A percentile compares a stretch with the other conserved stretches of the same genome.
These are phyloP conservation scores for Kazachstania psychrophila DNA, from an alignment of 805 yeast species.

Conservation along the genomic window DNA sequence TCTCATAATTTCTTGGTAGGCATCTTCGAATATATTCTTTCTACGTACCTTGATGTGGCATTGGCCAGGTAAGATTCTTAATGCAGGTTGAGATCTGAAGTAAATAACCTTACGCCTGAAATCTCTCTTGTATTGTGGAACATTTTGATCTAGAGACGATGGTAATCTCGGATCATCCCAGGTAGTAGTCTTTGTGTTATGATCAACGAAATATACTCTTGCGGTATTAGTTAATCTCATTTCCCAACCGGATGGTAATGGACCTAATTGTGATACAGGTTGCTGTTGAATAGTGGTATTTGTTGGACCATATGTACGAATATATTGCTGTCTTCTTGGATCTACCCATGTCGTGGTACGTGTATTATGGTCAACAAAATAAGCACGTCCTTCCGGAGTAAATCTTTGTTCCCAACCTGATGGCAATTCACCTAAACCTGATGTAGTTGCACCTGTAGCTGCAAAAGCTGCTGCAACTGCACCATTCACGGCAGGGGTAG, in stretches of 20 bases:
- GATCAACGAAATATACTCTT: constrained; percentile 96
- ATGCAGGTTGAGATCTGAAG: constrained; percentile 96
- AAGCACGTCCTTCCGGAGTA: constrained; percentile 97
- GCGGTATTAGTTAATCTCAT: constrained; percentile 99
- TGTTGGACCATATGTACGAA: constrained; percentile 82
- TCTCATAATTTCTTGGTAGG: constrained; percentile 97
- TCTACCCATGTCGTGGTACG: constrained; percentile 99
- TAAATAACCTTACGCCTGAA: constrained; percentile 95
- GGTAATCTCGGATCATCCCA: constrained; percentile 99
- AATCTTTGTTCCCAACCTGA: constrained; percentile 98
- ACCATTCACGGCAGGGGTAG: constrained; percentile 38
- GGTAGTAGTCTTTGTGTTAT: constrained; percentile 96
- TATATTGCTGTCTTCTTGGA: constrained; percentile 97
- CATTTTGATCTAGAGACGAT: constrained; percentile 92
- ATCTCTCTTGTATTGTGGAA: constrained; percentile 98
- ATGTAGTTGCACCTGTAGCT: constrained; percentile 73
- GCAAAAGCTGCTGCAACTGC: constrained; percentile 62
- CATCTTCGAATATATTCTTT: constrained; percentile 92
- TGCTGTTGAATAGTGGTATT: constrained; percentile 91
- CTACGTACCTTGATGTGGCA: constrained; percentile 97
- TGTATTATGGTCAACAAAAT: constrained; percentile 98
- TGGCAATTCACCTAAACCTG: constrained; percentile 94
- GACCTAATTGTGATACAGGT: constrained; percentile 95
- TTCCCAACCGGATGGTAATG: constrained; percentile 98
- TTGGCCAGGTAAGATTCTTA: constrained; percentile 95